Conservation (phyloP, 73 alveolate genomes). For the Stentor roeselii region DNA sequence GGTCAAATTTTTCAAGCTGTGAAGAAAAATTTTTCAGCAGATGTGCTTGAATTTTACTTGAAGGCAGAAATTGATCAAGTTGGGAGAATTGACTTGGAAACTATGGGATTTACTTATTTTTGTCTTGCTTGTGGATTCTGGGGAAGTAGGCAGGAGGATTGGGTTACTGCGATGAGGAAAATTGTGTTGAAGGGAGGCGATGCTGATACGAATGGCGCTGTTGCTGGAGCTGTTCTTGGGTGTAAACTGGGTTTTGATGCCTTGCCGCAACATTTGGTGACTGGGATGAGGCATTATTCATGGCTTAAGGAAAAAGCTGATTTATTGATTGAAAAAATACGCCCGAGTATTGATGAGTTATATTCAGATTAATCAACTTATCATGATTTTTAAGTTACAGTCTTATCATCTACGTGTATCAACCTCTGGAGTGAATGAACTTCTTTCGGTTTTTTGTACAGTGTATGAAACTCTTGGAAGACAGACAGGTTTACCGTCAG, state of each 20-base stretch:
- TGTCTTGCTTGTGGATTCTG: background rate
- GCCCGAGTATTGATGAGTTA: too few species aligned
- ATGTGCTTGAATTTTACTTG: background rate
- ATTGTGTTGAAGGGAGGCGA: constrained; percentile 59
- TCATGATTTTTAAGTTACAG: too few species aligned
- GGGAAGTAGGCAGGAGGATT: background rate
- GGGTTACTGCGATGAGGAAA: constrained; percentile 33
- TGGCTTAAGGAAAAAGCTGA: background rate
- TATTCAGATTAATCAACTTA: too few species aligned
- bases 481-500: too few species aligned
- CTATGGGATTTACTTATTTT: background rate
- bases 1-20: background rate
- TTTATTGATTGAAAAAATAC: background rate
- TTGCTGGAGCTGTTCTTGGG: constrained; percentile 66
- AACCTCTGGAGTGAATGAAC: too few species aligned
- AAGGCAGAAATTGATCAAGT: background rate
- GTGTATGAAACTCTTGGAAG: too few species aligned
- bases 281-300: background rate
- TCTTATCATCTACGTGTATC: too few species aligned
- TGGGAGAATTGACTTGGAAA: background rate
- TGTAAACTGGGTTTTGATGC: constrained; percentile 41
- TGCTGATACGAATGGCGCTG: constrained; percentile 66
- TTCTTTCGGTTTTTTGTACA: too few species aligned
- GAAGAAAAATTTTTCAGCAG: background rate
- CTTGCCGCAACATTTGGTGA: constrained; percentile 19